Evolutionary conservation across 768 basidiomycete genomes (phyloP).

Genomic region (Gloeopeniophorella convolvens): DNA sequence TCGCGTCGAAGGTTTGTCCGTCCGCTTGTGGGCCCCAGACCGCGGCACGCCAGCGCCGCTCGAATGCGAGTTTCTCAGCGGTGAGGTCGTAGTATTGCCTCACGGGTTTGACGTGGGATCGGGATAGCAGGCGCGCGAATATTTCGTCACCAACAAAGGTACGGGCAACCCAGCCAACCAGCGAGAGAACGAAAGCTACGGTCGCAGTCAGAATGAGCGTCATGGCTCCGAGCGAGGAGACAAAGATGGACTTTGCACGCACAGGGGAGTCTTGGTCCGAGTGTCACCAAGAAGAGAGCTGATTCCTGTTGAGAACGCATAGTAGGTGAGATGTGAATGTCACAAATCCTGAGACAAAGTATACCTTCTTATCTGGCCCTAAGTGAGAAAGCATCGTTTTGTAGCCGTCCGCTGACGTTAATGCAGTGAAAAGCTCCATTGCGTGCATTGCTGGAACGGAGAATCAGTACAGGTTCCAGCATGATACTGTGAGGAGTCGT

Average conservation of each 20-base stretch:
- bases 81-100: background rate
- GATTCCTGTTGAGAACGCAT: background rate
- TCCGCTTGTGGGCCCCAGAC: too few species aligned
- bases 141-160: background rate
- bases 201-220: background rate
- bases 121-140: background rate
- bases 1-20: slow-evolving; percentile 26
- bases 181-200: background rate
- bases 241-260: too few species aligned
- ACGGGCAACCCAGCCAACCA: background rate
- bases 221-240: too few species aligned
- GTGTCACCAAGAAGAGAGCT: background rate
- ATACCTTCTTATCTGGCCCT: background rate
- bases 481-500: background rate
- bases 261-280: background rate
- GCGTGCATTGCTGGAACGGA: background rate
- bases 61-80: background rate
- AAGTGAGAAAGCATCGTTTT: slow-evolving; percentile 1
- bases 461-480: background rate
- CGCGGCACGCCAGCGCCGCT: too few species aligned
- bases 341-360: slow-evolving; percentile 2
- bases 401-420: slow-evolving; percentile 3
- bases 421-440: background rate
- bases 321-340: background rate
- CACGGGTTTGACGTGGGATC: background rate